phyloP scores from a whole-genome alignment of 2,329 filamentous ascomycete genomes.

The Sporothrix pallida region DNA sequence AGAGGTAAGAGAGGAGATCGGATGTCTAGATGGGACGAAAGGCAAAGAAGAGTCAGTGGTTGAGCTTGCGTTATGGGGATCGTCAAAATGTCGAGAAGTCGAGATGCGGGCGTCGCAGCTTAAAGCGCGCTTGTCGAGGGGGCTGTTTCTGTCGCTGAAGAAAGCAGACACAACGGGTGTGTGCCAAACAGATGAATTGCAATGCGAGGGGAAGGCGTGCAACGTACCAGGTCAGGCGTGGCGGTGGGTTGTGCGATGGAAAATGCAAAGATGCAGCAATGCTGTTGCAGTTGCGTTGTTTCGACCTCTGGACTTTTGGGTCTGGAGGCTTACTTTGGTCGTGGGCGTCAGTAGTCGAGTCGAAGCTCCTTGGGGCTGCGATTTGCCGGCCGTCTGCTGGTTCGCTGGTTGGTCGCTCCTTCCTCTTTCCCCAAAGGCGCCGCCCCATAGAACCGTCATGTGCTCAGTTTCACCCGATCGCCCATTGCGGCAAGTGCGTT shows the following conservation, averaged over 20 bases:
- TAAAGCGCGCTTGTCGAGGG: constrained; percentile 5
- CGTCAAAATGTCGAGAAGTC: not conserved
- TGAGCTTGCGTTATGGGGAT: not conserved
- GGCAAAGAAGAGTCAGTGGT: not conserved
- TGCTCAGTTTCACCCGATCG: constrained; percentile 13
- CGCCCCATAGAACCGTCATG: constrained; percentile 19
- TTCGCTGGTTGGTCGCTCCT: constrained; percentile 7
- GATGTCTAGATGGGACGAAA: not conserved
- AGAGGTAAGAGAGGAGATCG: too few relatives aligned
- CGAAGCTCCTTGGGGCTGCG: constrained; percentile 20
- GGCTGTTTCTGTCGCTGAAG: not conserved
- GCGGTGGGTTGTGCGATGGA: constrained; percentile 23
- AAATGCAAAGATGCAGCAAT: not conserved
- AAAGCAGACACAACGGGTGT: not conserved
- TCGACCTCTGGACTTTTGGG: not conserved
- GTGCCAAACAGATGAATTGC: not conserved
- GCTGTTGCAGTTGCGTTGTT: not conserved
- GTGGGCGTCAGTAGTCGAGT: not conserved
- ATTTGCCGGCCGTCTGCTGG: constrained; percentile 18
- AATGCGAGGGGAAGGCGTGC: constrained; percentile 1
- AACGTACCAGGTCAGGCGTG: constrained; percentile 20
- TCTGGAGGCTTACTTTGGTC: constrained; percentile 17
- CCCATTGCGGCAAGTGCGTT: constrained; percentile 15
- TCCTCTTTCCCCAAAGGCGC: not conserved
- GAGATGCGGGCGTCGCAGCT: not conserved